Evolutionary conservation across 768 basidiomycete genomes (phyloP).

Genomic region (Lactarius akahatsu): DNA sequence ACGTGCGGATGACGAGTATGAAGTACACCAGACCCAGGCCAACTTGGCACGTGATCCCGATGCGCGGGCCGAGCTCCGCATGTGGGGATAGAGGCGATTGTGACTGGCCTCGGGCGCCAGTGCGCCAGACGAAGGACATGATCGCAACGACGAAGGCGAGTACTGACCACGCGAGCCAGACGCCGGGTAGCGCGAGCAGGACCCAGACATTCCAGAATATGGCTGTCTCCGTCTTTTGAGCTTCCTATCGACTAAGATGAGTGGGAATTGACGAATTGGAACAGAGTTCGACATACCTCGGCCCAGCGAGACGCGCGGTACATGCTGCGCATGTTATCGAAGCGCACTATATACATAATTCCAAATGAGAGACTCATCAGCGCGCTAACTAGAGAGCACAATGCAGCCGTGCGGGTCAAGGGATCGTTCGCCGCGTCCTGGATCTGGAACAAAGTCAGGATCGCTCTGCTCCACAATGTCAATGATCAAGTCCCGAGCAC

Average conservation of each 20-base stretch:
- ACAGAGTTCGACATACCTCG: slow-evolving; percentile 43
- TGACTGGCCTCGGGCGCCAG: slow-evolving; percentile 48
- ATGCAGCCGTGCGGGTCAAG: slow-evolving; percentile 57
- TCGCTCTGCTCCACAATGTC: slow-evolving; percentile 47
- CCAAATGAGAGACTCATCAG: slow-evolving; percentile 72
- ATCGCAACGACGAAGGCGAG: slow-evolving; percentile 62
- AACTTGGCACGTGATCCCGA: slow-evolving; percentile 55
- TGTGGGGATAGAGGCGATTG: slow-evolving; percentile 37
- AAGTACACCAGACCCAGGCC: slow-evolving; percentile 62
- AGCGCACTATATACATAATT: slow-evolving; percentile 70
- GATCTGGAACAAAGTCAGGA: slow-evolving; percentile 66
- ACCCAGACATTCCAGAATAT: slow-evolving; percentile 71
- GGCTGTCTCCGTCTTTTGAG: slow-evolving; percentile 47
- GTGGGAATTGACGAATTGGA: slow-evolving; percentile 1
- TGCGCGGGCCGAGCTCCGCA: slow-evolving; percentile 51
- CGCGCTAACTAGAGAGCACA: slow-evolving; percentile 64
- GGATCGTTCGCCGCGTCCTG: slow-evolving; percentile 54
- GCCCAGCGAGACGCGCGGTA: slow-evolving; percentile 71
- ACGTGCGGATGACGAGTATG: slow-evolving; percentile 56
- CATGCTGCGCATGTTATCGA: slow-evolving; percentile 72
- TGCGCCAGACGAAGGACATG: slow-evolving; percentile 65
- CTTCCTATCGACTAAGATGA: slow-evolving; percentile 46
- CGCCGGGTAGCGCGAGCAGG: slow-evolving; percentile 60
- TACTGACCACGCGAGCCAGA: slow-evolving; percentile 78
- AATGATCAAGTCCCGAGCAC: background rate